Conservation (phyloP, 495 filamentous ascomycete species). For the Podospora pseudocomata region DNA sequence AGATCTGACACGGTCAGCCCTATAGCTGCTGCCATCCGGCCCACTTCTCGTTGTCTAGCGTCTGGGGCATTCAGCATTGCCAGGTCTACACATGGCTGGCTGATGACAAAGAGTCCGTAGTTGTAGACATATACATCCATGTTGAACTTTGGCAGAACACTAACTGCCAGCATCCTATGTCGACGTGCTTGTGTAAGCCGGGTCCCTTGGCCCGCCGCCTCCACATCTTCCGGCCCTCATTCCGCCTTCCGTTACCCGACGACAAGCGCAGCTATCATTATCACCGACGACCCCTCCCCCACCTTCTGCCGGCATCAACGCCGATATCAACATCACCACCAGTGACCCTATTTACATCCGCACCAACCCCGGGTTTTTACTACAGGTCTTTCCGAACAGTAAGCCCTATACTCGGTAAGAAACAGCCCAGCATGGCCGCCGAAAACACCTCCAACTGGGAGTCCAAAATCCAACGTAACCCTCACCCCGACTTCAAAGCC, state of each 20-base stretch:
- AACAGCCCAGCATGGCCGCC: slow-evolving; percentile 33
- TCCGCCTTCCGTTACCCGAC: slow-evolving; percentile 30
- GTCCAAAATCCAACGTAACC: slow-evolving; percentile 55
- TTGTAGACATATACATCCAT: background rate
- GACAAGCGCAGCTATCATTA: slow-evolving; percentile 17
- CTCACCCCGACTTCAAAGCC: slow-evolving; percentile 71
- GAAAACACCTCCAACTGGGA: slow-evolving; percentile 36
- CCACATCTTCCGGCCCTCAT: slow-evolving; percentile 4
- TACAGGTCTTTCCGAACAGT: background rate
- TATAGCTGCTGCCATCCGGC: background rate
- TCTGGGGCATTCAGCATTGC: background rate
- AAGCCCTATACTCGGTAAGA: slow-evolving; percentile 7
- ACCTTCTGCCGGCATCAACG: slow-evolving; percentile 1
- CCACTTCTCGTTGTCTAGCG: background rate
- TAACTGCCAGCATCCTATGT: no score
- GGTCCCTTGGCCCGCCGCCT: background rate
- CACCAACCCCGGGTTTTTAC: background rate
- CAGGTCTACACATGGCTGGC: background rate
- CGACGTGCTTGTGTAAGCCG: background rate
- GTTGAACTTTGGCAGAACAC: background rate
- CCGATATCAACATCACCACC: background rate
- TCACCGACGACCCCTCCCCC: slow-evolving; percentile 18
- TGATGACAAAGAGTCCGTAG: background rate
- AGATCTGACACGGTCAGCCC: background rate
- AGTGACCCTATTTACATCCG: background rate